Conservation (phyloP, 1,284 basidiomycete species). For the Exobasidium cylindrosporum region DNA sequence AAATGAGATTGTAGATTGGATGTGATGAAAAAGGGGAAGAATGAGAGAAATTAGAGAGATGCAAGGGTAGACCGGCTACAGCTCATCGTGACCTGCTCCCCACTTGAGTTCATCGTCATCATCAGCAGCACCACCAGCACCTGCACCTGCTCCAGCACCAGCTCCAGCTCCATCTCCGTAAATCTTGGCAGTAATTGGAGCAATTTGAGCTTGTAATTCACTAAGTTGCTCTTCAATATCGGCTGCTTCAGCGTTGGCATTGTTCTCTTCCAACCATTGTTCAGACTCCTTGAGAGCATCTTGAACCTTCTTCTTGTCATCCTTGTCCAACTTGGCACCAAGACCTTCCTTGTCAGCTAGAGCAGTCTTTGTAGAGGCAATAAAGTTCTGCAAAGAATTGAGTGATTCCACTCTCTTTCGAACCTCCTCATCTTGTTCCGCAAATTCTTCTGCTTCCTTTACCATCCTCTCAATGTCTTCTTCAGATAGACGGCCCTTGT, state of each 20-base stretch:
- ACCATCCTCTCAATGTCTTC: slow-evolving; percentile 55
- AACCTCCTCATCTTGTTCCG: slow-evolving; percentile 53
- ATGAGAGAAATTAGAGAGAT: not conserved
- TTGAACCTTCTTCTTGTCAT: slow-evolving; percentile 54
- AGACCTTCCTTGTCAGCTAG: slow-evolving; percentile 54
- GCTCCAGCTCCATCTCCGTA: slow-evolving; percentile 35
- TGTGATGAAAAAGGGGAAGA: not conserved
- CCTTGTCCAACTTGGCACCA: slow-evolving; percentile 54
- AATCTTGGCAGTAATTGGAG: slow-evolving; percentile 54
- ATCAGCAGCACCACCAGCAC: slow-evolving; percentile 19
- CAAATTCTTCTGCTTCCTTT: slow-evolving; percentile 53
- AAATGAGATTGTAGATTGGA: not conserved
- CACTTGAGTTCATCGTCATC: slow-evolving; percentile 52
- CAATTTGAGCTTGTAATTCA: slow-evolving; percentile 52
- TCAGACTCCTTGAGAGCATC: slow-evolving; percentile 53
- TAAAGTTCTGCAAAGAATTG: slow-evolving; percentile 53
- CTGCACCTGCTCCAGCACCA: slow-evolving; percentile 24
- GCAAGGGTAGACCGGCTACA: slow-evolving; percentile 24
- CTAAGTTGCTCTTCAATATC: slow-evolving; percentile 55
- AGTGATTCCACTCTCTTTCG: slow-evolving; percentile 53
- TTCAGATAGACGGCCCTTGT: slow-evolving; percentile 51
- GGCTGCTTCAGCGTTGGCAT: slow-evolving; percentile 45
- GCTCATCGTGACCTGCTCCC: slow-evolving; percentile 49
- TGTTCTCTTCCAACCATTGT: slow-evolving; percentile 54
- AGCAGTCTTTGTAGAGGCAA: slow-evolving; percentile 49